Conservation (phyloP, 1,139 yeast genomes). For the Yamadazyma taylorii region DNA sequence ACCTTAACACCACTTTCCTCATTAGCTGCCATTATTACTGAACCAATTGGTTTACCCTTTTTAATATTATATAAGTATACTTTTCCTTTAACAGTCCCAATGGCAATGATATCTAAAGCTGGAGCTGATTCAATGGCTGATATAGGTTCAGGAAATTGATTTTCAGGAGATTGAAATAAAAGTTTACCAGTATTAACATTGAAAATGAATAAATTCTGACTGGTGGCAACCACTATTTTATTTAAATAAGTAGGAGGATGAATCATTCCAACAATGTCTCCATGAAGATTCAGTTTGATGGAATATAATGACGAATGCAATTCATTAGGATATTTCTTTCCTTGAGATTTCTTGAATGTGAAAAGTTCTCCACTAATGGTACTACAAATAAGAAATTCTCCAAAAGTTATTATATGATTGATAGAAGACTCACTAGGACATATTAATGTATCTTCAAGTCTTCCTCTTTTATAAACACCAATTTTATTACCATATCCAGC, state of each 20-base stretch:
- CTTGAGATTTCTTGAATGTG: slow-evolving; percentile 60
- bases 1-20: slow-evolving; percentile 49
- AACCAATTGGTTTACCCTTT: slow-evolving; percentile 55
- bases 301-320: slow-evolving; percentile 61
- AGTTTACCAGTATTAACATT: slow-evolving; percentile 80
- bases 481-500: slow-evolving; percentile 73
- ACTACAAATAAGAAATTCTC: slow-evolving; percentile 69
- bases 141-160: slow-evolving; percentile 49
- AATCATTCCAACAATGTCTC: slow-evolving; percentile 63
- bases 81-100: slow-evolving; percentile 73
- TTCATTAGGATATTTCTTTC: slow-evolving; percentile 56
- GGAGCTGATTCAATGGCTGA: slow-evolving; percentile 81
- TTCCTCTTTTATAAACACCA: slow-evolving; percentile 84
- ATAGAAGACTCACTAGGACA: slow-evolving; percentile 40
- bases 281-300: slow-evolving; percentile 58
- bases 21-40: slow-evolving; percentile 60
- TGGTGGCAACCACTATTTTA: slow-evolving; percentile 77
- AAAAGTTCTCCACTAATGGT: slow-evolving; percentile 55
- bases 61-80: slow-evolving; percentile 67
- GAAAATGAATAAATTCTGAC: slow-evolving; percentile 59
- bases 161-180: slow-evolving; percentile 54
- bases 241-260: slow-evolving; percentile 94
- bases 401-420: slow-evolving; percentile 62
- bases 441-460: slow-evolving; percentile 55
- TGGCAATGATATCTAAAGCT: slow-evolving; percentile 76